phyloP scores from a whole-genome alignment of 1,284 basidiomycete species.

The Cryptococcus deneoformans region DNA sequence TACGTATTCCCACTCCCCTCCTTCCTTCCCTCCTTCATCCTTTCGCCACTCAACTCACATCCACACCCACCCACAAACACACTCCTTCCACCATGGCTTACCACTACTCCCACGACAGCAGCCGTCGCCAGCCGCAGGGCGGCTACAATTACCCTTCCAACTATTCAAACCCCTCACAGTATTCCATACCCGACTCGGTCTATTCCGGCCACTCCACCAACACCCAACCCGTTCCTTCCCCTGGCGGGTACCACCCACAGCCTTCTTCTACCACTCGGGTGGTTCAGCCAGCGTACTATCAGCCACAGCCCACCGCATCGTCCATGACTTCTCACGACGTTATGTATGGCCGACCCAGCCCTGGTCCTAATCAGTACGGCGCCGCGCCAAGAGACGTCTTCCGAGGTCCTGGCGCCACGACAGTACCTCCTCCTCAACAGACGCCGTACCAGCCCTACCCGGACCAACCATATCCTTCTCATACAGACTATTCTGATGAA shows the following conservation, averaged over 20 bases:
- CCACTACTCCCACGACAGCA: too few species aligned
- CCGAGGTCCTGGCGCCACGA: neutral
- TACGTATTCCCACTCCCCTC: too few species aligned
- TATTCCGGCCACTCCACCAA: slow-evolving; percentile 15
- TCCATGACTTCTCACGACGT: slow-evolving; percentile 6
- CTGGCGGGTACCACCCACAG: neutral
- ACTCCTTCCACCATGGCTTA: too few species aligned
- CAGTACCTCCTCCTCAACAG: neutral
- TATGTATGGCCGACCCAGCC: slow-evolving; percentile 16
- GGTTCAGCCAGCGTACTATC: slow-evolving; percentile 7
- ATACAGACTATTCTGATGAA: slow-evolving; percentile 36
- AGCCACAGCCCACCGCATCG: slow-evolving; percentile 4
- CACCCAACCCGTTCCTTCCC: slow-evolving; percentile 15
- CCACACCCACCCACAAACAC: too few species aligned
- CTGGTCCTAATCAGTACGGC: slow-evolving; percentile 6
- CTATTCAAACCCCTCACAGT: too few species aligned
- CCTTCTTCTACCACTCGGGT: neutral
- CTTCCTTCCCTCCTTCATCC: too few species aligned
- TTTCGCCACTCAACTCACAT: too few species aligned
- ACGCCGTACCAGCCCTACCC: neutral
- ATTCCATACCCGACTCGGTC: slow-evolving; percentile 13
- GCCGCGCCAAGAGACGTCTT: slow-evolving; percentile 9
- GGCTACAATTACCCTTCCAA: too few species aligned
- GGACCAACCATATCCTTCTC: slow-evolving; percentile 21
- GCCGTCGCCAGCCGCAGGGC: too few species aligned